A percentile compares a stretch with the other conserved stretches of the same genome.
Conservation (phyloP, 2,329 filamentous ascomycete genomes). For the Septoria petroselini region DNA sequence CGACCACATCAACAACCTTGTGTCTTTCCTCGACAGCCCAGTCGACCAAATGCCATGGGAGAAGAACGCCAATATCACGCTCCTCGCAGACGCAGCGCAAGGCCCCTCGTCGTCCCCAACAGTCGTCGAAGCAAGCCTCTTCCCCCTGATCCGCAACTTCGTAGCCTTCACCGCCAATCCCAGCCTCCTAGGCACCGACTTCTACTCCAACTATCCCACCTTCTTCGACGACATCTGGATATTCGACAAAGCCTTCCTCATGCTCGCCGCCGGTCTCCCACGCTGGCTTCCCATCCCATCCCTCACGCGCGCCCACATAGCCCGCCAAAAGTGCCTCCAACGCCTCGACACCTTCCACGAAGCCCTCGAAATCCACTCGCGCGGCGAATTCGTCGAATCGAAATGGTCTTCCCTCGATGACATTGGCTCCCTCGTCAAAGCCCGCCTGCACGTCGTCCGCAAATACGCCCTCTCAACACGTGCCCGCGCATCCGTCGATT, state of each 20-base stretch:
- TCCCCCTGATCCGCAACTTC: conserved; percentile 56
- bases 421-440: conserved; percentile 36
- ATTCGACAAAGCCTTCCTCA: conserved; percentile 54
- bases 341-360: conserved; percentile 32
- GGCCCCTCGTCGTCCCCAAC: conserved; percentile 42
- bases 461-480: conserved; percentile 34
- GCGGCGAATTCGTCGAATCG: conserved; percentile 33
- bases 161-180: conserved; percentile 52
- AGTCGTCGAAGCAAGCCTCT: conserved; percentile 53
- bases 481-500: conserved; percentile 40
- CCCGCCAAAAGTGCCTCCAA: conserved; percentile 32
- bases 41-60: conserved; percentile 65
- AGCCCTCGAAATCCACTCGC: conserved; percentile 34
- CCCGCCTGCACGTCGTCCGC: conserved; percentile 35
- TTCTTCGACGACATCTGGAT: conserved; percentile 56
- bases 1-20: conserved; percentile 52
- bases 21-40: conserved; percentile 57
- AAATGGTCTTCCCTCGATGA: conserved; percentile 39
- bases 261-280: conserved; percentile 55
- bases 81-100: conserved; percentile 28
- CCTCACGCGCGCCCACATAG: conserved; percentile 48
- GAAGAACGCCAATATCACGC: conserved; percentile 47
- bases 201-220: conserved; percentile 52
- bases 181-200: conserved; percentile 53
- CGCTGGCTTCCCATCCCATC: conserved; percentile 55